Evolutionary conservation across 2,329 filamentous ascomycete species (phyloP), one percentile per base, ranked within the genome.

Genomic region (Didymosphaeria variabile): DNA sequence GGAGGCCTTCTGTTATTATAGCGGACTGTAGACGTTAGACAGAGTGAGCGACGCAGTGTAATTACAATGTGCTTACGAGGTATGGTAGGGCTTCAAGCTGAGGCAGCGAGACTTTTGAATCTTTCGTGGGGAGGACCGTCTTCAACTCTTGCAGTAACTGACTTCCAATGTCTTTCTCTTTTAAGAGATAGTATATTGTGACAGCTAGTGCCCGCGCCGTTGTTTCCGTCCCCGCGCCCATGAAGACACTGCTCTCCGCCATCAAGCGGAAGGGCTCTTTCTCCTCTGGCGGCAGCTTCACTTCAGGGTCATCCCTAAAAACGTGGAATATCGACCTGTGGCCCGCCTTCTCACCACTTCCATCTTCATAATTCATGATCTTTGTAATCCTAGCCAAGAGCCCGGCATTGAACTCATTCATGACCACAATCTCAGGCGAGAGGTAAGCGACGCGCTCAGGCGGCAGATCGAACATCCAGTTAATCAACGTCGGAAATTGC

Each of bases 181-280:
- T 54, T 12, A 61, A n/a, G 12, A 62, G 17, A 32, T 62, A 53
- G 31, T 49, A 64, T 2, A 19, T 54, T 2, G 40, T 46, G 17
- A 60, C 53, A 2, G 58, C n/a, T n/a, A 67, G 2, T 0, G 58
- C 60, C 36, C 67, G 47, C 9, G 73, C 71, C 1, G 75, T 75
- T 0, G 77, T 79, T 31, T 75, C 72, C 1, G 66, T 67, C 0
- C 77, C 76, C 7, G 77, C 77, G 15, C 67, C 68, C 2, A 76
- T 58, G 3, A 79, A 56, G 1, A 71, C 58, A 51, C 71, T 63
- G 13, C 67, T 72, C 42, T 80, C 78, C 15, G 71, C 69, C 36
- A 63, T 62, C 21, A 79, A 57, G 2, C 76, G 59, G 5, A 36
- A 34, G 1, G 62, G 54, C 29, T 26, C 42, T 65, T 65, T 65